Base-by-base conservation (phyloP, 2,329 filamentous ascomycete species). In the Hypoxylon sp. region DNA sequence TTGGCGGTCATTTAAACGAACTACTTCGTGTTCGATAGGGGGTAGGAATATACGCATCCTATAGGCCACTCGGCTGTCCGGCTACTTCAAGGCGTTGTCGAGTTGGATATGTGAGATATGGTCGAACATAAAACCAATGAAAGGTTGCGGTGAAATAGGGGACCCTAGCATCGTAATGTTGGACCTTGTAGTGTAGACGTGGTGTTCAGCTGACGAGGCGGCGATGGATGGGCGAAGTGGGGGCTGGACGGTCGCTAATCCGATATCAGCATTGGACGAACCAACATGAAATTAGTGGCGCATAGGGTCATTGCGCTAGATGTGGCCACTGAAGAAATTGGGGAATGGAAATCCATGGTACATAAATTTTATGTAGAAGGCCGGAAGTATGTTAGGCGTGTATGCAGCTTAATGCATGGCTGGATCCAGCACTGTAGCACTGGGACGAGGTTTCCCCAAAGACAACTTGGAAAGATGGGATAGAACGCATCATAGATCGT, bases 171-270 rank as follows among this genome's bases (percentile, higher is more conserved):
- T 14, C 6, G 38, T 25, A n/a, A 28, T 38, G 17, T 23, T n/a
- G 51, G 50, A 36, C 41, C 41, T 38, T 32, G 50, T 45, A 25
- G 21, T 23, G 11, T 43, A 49, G 30, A 23, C 32, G 50, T 21
- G 19, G 7, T 17, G 45, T 36, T 63, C 64, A 67, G 64, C 64
- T 63, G 64, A 67, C 21, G n/a, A 58, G 60, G 60, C 53, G n/a
- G 21, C 41, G 59, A 30, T 43, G 32, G 51, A 4, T 21, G 55
- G 9, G 13, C 45, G 45, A 38, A 36, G 60, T 67, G 64, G 64
- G 60, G 64, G 3, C 56, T 48, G 32, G 19, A 19, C 34, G 52
- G 45, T 63, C 25, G 49, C 55, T 67, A 60, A 62, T 48, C 28
- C 23, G 30, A 62, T 32, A 50, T 30, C 11, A 23, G 19, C 19